Evolutionary conservation across 2,329 filamentous ascomycete species (phyloP).

Genomic region (Curvularia sp.): DNA sequence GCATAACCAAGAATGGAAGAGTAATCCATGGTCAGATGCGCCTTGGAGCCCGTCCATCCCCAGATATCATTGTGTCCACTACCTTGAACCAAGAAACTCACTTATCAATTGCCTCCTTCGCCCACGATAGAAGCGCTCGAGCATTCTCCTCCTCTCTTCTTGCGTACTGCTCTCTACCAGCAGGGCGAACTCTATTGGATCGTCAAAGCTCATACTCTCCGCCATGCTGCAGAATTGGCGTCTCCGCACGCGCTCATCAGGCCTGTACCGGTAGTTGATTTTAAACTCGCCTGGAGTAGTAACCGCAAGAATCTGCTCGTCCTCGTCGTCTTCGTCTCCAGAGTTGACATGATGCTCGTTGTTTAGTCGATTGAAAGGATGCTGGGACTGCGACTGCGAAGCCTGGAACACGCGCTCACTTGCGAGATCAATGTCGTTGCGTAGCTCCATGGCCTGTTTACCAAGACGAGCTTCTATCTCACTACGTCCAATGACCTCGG

Average conservation of each 20-base stretch:
- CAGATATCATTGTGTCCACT: neutral
- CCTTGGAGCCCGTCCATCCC: neutral
- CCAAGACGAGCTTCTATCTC: conserved; percentile 88
- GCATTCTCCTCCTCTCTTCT: conserved; percentile 76
- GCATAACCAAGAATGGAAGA: neutral
- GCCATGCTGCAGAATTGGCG: conserved; percentile 95
- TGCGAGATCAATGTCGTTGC: conserved; percentile 59
- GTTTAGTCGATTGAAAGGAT: conserved; percentile 23
- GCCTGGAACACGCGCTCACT: conserved; percentile 67
- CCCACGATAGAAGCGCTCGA: conserved; percentile 80
- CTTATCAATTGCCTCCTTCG: conserved; percentile 60
- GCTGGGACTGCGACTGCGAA: conserved; percentile 46
- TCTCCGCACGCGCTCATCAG: conserved; percentile 74
- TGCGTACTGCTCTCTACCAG: conserved; percentile 91
- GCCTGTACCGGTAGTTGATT: conserved; percentile 70
- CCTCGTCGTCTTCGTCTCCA: conserved; percentile 33
- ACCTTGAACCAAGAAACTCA: conserved; percentile 6
- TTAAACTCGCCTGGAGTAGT: conserved; percentile 47
- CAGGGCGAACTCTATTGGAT: conserved; percentile 83
- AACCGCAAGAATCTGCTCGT: conserved; percentile 19
- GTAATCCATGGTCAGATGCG: neutral
- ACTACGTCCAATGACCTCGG: conserved; percentile 91
- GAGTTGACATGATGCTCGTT: conserved; percentile 23
- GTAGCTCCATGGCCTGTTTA: conserved; percentile 72
- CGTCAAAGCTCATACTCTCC: conserved; percentile 75